Evolutionary conservation across 108 stramenopile species (phyloP), one percentile per base, ranked within the genome.

Genomic region (Fragilariopsis cylindrus): DNA sequence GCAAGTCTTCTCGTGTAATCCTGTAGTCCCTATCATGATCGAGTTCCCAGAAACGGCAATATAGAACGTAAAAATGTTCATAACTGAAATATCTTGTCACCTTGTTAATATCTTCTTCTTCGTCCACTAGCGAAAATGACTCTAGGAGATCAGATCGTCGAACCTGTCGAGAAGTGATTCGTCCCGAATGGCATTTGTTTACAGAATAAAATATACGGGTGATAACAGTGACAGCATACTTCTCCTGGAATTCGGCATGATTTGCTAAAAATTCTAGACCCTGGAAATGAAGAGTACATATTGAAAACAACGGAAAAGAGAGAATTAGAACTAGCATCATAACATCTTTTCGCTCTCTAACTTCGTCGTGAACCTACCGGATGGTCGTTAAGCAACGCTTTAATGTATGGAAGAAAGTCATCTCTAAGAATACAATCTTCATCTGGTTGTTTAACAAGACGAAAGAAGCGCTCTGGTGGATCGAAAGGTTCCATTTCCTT

Each of bases 51-150:
- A 98, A 99, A 57, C 98, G 88, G 71, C 98, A 98, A 80, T 98
- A 99, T 55, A 98, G 76, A n/a, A 98, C 98, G 70, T 99, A 99
- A 67, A 99, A 99, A 76, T 98, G 98, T 84, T 99, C 98, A 84
- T 98, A 98, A 52, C 84, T 87, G 74, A 95, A 92, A 82, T 92
- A 95, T 65, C 89, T 80, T 30, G 89, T 95, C 39, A 96, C 98
- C 84, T 97, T 97, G 84, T 98, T 98, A 70, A 98, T 98, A 76
- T 98, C 98, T 79, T 97, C 96, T 77, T 98, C 96, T 78, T 95
- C 96, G 68, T 96, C 97, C 16, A 97, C 97, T 52, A 82, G 77
- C 45, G 84, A 78, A 78, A 97, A 96, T 68, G 94, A 92, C 53
- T 88, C 83, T 54, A 95, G 76, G 9, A 98, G 72, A 75, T 95